Conservation (phyloP, 305 asterid genomes). For the Fraxinus floribunda region DNA sequence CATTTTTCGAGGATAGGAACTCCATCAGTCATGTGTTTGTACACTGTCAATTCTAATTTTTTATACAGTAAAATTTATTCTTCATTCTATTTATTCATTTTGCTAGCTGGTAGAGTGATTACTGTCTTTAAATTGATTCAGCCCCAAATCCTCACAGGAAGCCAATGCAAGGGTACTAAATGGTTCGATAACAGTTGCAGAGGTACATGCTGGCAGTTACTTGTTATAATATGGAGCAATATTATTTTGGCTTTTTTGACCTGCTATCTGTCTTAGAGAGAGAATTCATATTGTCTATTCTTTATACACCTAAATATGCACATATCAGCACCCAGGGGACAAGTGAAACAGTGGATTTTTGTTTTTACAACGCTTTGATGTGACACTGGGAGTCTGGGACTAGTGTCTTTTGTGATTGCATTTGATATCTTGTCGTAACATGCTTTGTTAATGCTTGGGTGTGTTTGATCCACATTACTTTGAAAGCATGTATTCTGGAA, state of each 20-base stretch:
- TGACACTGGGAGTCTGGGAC: neutral
- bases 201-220: conserved; percentile 31
- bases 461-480: too few species aligned
- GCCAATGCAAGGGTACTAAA: conserved; percentile 30
- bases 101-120: neutral
- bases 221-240: conserved; percentile 17
- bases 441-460: neutral
- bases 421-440: neutral
- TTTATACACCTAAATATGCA: neutral
- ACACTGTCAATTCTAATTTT: neutral
- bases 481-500: too few species aligned
- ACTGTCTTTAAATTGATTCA: conserved; percentile 30
- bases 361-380: neutral
- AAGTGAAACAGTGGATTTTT: conserved; percentile 5
- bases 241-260: neutral
- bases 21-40: neutral
- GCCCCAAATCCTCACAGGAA: conserved; percentile 74
- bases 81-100: neutral
- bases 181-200: conserved; percentile 20
- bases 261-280: neutral
- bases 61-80: neutral
- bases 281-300: conserved; percentile 12
- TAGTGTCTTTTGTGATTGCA: neutral
- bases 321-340: neutral
- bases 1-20: neutral